A percentile compares a stretch with the other conserved stretches of the same genome.
phyloP scores from a whole-genome alignment of 495 filamentous ascomycete species.

The Penicillium riverlandense region DNA sequence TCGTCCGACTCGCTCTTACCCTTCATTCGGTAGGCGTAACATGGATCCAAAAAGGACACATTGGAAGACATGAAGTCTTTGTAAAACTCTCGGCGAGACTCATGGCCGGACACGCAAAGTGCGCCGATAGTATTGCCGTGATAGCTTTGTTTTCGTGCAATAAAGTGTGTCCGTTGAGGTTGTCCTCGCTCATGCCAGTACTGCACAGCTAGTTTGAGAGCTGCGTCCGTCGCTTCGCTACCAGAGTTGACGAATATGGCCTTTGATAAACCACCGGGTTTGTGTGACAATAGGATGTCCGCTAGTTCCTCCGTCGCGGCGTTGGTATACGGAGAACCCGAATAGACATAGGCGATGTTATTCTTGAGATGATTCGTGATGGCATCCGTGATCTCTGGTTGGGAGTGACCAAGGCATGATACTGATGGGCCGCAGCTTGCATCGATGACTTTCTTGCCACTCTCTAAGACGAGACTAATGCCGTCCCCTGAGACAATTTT shows the following conservation, averaged over 20 bases:
- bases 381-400: slow-evolving; percentile 7
- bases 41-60: slow-evolving; percentile 27
- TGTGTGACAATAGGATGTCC: slow-evolving; percentile 13
- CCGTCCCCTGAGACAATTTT: slow-evolving; percentile 14
- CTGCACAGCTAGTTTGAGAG: slow-evolving; percentile 49
- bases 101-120: slow-evolving; percentile 31
- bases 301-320: slow-evolving; percentile 22
- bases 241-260: slow-evolving; percentile 36
- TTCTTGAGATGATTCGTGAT: slow-evolving; percentile 7
- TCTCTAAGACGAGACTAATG: slow-evolving; percentile 24
- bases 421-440: slow-evolving; percentile 29
- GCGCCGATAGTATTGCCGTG: slow-evolving; percentile 63
- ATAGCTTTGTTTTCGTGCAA: slow-evolving; percentile 54
- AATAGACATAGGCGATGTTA: slow-evolving; percentile 12
- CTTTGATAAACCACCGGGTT: slow-evolving; percentile 20
- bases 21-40: slow-evolving; percentile 31
- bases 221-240: slow-evolving; percentile 53
- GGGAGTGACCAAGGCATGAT: slow-evolving; percentile 23
- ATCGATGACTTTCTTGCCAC: slow-evolving; percentile 48
- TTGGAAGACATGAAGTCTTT: slow-evolving; percentile 24
- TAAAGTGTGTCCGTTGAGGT: slow-evolving; percentile 41
- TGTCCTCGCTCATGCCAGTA: slow-evolving; percentile 22
- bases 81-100: slow-evolving; percentile 19
- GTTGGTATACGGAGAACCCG: slow-evolving; percentile 6
- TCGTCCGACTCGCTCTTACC: slow-evolving; percentile 20